Base-by-base conservation (phyloP, 768 basidiomycete genomes). In the Amanita molliuscula region DNA sequence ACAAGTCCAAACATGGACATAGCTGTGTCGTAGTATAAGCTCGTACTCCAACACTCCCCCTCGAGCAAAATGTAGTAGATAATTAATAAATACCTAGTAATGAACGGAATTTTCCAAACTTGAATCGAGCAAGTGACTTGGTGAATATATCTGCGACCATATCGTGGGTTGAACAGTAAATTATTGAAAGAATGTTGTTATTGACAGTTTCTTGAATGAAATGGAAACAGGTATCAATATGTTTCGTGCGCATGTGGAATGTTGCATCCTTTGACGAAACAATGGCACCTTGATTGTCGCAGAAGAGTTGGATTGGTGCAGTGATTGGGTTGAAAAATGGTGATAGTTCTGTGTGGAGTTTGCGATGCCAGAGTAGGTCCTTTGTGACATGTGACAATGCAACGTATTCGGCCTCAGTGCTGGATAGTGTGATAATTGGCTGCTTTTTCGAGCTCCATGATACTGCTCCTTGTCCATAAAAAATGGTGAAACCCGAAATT, bases 401-500 rank as follows among this genome's bases (percentile, higher is more conserved):
- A 41, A 66, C 56, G 54, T 68, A 64, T 53, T 70, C 65, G 20
- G 64, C 59, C 52, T 67, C 61, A 10, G 55, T 55, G 9, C 61
- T 62, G 3, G 66, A 68, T 6, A 63, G 56, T 3, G 65, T 58
- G n/a, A 64, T 56, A 23, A 59, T 59, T 3, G 54, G 46, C 53
- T 71, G 70, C 28, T 59, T 59, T 48, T 62, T 63, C 4, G 64
- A 61, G 11, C 48, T 53, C 65, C 69, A 71, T 20, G 60, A 56
- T 9, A 70, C 54, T 1, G 57, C 41, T 2, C 66, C 60, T 10
- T 23, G 10, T 36, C 55, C 54, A 26, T 50, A 15, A 33, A 54
- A 54, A 25, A 56, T 56, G 18, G 48, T 53, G 28, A 53, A 65
- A 2, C 61, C 65, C 11, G 61, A 61, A 26, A 63, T 63, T n/a